Evolutionary conservation across 1,139 yeast genomes (phyloP).

Genomic region (Blastobotrys persicus): DNA sequence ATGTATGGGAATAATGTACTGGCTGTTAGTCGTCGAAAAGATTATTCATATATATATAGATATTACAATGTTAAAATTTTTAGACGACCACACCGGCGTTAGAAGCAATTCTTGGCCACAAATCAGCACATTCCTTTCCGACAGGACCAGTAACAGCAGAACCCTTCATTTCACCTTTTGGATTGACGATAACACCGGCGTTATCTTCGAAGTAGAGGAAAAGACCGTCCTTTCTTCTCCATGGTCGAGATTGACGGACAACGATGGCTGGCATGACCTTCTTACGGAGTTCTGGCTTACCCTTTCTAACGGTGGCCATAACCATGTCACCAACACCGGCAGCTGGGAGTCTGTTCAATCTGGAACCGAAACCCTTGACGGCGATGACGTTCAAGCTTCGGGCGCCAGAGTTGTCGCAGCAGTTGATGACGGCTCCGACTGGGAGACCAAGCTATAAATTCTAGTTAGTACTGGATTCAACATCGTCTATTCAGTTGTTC

Average conservation of each 20-base stretch:
- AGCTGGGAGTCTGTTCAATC: slow-evolving; percentile 99
- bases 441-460: slow-evolving; percentile 87
- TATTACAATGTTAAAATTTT: slow-evolving; percentile 26
- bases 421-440: slow-evolving; percentile 99
- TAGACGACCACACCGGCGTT: slow-evolving; percentile 99
- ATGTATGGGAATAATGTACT: neutral
- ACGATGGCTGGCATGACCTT: slow-evolving; percentile 99
- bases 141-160: slow-evolving; percentile 99
- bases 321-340: slow-evolving; percentile 99
- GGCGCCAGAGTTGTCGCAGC: slow-evolving; percentile 99
- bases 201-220: slow-evolving; percentile 99
- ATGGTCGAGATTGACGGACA: slow-evolving; percentile 98
- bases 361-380: slow-evolving; percentile 99
- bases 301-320: slow-evolving; percentile 99
- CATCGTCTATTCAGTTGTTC: neutral
- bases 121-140: slow-evolving; percentile 99
- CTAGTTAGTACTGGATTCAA: slow-evolving; percentile 15
- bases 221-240: slow-evolving; percentile 99
- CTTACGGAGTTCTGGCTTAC: slow-evolving; percentile 99
- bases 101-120: slow-evolving; percentile 99
- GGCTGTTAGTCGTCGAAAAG: slow-evolving; percentile 3
- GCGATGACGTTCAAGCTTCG: slow-evolving; percentile 98
- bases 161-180: slow-evolving; percentile 99
- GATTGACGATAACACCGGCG: slow-evolving; percentile 99
- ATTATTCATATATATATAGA: slow-evolving; percentile 9